These are phyloP conservation scores for Fusarium verticillioides DNA, from an alignment of 2,329 filamentous ascomycete genomes.

Conservation along the genomic window DNA sequence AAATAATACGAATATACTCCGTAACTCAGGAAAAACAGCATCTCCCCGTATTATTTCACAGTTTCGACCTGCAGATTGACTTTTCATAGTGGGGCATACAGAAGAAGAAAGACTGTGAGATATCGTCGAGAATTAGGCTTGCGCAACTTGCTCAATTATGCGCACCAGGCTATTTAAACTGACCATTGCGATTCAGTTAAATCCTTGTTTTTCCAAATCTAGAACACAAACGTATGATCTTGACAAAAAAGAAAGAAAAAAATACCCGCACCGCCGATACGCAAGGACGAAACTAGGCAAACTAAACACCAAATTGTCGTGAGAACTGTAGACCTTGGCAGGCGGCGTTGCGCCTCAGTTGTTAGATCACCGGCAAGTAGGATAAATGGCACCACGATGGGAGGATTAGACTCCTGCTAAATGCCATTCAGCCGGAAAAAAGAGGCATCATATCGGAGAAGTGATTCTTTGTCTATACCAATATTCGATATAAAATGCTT, in stretches of 20 bases:
- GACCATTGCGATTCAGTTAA: not conserved
- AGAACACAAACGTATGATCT: constrained; percentile 12
- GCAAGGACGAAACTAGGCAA: not conserved
- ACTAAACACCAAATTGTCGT: not conserved
- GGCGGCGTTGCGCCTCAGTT: not conserved
- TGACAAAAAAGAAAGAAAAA: not conserved
- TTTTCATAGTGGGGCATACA: not conserved
- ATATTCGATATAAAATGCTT: constrained; percentile 4
- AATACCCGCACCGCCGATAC: not conserved
- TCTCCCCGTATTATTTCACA: not conserved
- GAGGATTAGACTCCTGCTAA: not conserved
- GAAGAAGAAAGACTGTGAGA: not conserved
- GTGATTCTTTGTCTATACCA: not conserved
- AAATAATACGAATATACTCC: not conserved
- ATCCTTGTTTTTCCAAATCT: not conserved
- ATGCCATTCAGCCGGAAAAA: not conserved
- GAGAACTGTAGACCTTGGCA: not conserved
- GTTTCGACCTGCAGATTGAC: not conserved
- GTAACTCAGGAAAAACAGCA: not conserved
- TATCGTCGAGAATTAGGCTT: not conserved
- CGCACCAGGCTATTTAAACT: not conserved
- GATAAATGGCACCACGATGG: not conserved
- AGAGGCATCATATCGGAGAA: not conserved
- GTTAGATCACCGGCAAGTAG: not conserved
- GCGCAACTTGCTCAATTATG: not conserved